Conservation (phyloP, 495 filamentous ascomycete species). For the Annulohypoxylon nitens region DNA sequence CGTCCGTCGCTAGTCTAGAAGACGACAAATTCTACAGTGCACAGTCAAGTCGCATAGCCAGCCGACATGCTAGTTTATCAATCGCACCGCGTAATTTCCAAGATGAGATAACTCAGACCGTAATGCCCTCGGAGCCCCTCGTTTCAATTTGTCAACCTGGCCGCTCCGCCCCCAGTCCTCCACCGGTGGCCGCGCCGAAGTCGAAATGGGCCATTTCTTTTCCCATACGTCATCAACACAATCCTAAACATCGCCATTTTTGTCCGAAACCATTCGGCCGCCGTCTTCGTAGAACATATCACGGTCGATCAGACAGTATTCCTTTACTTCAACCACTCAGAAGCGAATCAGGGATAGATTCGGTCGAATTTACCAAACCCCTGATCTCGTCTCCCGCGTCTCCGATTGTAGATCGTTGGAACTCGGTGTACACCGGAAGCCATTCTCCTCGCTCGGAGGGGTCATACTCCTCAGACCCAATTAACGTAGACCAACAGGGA, state of each 20-base stretch:
- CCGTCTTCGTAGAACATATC: constrained; percentile 29
- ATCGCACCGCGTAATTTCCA: constrained; percentile 20
- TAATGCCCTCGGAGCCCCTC: constrained; percentile 10
- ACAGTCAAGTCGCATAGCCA: constrained; percentile 29
- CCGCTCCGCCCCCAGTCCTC: constrained; percentile 1
- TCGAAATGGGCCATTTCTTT: constrained; percentile 32
- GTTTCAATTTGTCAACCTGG: constrained; percentile 16
- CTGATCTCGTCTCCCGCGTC: constrained; percentile 21
- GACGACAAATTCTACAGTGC: constrained; percentile 42
- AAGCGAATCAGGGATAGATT: constrained; percentile 8
- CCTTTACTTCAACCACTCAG: constrained; percentile 32
- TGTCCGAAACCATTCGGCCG: constrained; percentile 33
- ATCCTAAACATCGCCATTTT: constrained; percentile 40
- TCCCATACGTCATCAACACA: constrained; percentile 25
- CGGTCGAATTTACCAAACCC: constrained; percentile 3
- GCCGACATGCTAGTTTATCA: constrained; percentile 31
- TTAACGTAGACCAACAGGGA: constrained; percentile 31
- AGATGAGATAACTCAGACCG: constrained; percentile 22
- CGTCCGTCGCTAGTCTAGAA: constrained; percentile 29
- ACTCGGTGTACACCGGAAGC: constrained; percentile 4
- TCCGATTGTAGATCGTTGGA: constrained; percentile 12
- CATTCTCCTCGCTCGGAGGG: constrained; percentile 21
- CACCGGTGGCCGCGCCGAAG: constrained; percentile 1
- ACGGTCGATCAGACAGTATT: constrained; percentile 29
- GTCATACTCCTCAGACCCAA: constrained; percentile 6